Conservation (phyloP, 176 grass and related monocot genomes). For the Urochloa ruziziensis region DNA sequence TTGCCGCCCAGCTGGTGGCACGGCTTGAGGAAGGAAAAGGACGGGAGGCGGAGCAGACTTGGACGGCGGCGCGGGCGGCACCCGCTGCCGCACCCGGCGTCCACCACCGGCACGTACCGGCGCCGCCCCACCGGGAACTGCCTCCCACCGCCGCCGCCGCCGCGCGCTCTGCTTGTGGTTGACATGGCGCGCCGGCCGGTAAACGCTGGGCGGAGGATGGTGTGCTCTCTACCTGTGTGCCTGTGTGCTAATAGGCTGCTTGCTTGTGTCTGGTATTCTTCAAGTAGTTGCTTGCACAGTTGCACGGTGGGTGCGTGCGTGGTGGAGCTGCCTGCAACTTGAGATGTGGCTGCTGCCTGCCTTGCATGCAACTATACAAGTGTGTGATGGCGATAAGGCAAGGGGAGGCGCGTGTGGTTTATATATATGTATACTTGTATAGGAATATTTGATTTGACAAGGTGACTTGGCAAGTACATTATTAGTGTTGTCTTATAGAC, state of each 20-base stretch:
- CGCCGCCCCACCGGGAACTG: slow-evolving; percentile 44
- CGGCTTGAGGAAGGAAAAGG: slow-evolving; percentile 50
- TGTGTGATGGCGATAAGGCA: background rate
- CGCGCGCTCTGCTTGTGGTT: background rate
- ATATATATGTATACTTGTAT: background rate
- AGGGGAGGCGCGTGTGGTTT: background rate
- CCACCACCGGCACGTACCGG: slow-evolving; percentile 46
- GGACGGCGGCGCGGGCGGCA: slow-evolving; percentile 45
- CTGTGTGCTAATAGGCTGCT: background rate
- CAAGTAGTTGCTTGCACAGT: slow-evolving; percentile 8
- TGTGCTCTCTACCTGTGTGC: background rate
- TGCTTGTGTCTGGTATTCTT: background rate
- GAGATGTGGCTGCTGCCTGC: background rate
- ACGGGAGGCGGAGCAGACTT: slow-evolving; percentile 37
- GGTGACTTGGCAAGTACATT: too few relatives aligned
- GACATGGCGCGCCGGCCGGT: background rate
- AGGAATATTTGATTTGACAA: background rate
- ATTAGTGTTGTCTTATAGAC: too few relatives aligned
- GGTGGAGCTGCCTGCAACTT: background rate
- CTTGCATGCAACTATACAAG: slow-evolving; percentile 13
- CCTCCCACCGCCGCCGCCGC: background rate
- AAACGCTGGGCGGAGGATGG: background rate
- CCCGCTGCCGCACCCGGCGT: slow-evolving; percentile 46
- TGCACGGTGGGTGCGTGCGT: background rate
- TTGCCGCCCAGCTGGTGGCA: background rate